Conservation (phyloP, 2,329 filamentous ascomycete genomes). For the Aureobasidium leucospermi region DNA sequence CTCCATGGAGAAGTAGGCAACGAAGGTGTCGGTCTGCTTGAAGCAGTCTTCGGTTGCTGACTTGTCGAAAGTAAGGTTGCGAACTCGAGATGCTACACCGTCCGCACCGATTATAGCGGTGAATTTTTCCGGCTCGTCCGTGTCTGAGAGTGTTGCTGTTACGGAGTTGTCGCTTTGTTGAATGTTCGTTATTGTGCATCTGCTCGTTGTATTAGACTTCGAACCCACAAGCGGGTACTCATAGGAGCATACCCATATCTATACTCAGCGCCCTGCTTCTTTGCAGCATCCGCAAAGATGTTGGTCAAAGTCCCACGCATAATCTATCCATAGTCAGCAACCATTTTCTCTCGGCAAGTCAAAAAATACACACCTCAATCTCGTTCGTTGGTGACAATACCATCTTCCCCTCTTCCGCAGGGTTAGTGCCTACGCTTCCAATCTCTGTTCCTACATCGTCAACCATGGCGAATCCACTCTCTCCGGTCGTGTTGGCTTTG, state of each 20-base stretch:
- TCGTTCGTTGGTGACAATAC: background rate
- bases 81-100: constrained; percentile 22
- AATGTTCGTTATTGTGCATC: constrained; percentile 15
- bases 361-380: background rate
- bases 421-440: background rate
- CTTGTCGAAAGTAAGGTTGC: constrained; percentile 20
- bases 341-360: background rate
- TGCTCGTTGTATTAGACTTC: background rate
- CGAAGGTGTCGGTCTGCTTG: constrained; percentile 18
- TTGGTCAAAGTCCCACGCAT: constrained; percentile 46
- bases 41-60: constrained; percentile 14
- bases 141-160: background rate
- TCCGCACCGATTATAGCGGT: constrained; percentile 24
- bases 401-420: background rate
- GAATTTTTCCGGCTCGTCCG: constrained; percentile 16
- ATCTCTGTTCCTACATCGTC: constrained; percentile 21
- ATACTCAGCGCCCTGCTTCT: background rate
- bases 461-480: constrained; percentile 22
- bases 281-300: constrained; percentile 34
- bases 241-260: background rate
- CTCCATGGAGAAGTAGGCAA: constrained; percentile 24
- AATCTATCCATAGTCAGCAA: constrained; percentile 27
- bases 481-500: constrained; percentile 21
- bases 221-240: background rate
- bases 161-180: background rate